phyloP scores from a whole-genome alignment of 192 early-diverging fungal genomes.

The Phycomyces blakesleeanus region DNA sequence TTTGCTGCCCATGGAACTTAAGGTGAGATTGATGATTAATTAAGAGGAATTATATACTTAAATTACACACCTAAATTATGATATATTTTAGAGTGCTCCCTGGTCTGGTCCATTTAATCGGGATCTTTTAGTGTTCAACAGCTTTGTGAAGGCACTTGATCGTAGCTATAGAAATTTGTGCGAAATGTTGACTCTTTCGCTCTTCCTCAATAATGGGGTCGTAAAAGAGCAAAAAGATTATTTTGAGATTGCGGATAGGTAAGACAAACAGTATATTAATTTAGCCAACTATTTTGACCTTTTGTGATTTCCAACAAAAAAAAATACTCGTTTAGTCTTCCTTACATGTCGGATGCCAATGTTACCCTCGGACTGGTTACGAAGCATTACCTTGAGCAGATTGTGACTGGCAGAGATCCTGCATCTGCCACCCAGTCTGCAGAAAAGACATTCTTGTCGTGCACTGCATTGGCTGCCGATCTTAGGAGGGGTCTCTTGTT shows the following conservation, averaged over 20 bases:
- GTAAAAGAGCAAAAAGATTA: slow-evolving; percentile 46
- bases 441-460: slow-evolving; percentile 41
- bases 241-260: slow-evolving; percentile 44
- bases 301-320: background rate
- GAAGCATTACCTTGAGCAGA: slow-evolving; percentile 46
- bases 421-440: slow-evolving; percentile 32
- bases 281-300: background rate
- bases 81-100: slow-evolving; percentile 34
- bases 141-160: slow-evolving; percentile 58
- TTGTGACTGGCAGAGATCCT: slow-evolving; percentile 18
- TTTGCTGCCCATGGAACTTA: slow-evolving; percentile 52
- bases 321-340: slow-evolving; percentile 32
- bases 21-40: slow-evolving; percentile 32
- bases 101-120: slow-evolving; percentile 63
- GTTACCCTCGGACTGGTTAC: slow-evolving; percentile 48
- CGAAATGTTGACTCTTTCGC: slow-evolving; percentile 53
- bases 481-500: slow-evolving; percentile 46
- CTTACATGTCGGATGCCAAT: slow-evolving; percentile 51
- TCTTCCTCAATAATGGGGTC: slow-evolving; percentile 48
- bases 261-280: background rate
- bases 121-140: slow-evolving; percentile 72
- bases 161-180: slow-evolving; percentile 57
- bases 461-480: slow-evolving; percentile 40
- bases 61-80: background rate
- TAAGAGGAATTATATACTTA: background rate